A percentile compares a stretch with the other conserved stretches of the same genome.
Evolutionary conservation across 495 filamentous ascomycete species (phyloP).

Genomic region (Aspergillus haitiensis): DNA sequence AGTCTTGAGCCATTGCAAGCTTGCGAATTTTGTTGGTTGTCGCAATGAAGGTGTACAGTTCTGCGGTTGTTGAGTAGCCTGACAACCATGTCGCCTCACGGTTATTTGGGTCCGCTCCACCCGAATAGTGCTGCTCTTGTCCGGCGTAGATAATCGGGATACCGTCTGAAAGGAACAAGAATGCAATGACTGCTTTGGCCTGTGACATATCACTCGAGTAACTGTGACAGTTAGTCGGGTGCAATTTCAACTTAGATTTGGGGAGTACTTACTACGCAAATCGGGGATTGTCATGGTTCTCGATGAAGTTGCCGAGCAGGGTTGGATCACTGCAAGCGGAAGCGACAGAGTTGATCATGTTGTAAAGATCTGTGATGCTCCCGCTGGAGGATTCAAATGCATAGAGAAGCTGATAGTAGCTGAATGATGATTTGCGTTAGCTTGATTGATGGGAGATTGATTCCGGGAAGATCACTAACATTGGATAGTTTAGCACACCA

Average conservation of each 20-base stretch:
- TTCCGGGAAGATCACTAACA: constrained; percentile 23
- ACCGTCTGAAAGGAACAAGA: constrained; percentile 68
- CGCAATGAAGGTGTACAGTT: constrained; percentile 61
- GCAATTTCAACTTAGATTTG: too few species aligned
- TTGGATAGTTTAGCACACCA: constrained; percentile 67
- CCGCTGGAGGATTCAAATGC: constrained; percentile 62
- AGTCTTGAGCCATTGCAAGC: constrained; percentile 49
- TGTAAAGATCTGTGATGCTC: constrained; percentile 58
- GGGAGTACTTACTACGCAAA: constrained; percentile 54
- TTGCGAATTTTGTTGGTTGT: constrained; percentile 61
- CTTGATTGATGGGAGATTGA: neutral
- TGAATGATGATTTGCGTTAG: constrained; percentile 6
- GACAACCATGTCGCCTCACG: constrained; percentile 77
- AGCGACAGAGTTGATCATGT: constrained; percentile 58
- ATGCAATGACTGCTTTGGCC: constrained; percentile 68
- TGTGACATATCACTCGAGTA: constrained; percentile 51
- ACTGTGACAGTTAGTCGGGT: constrained; percentile 34
- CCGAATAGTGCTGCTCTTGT: constrained; percentile 73
- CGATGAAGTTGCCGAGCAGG: constrained; percentile 70
- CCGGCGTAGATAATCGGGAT: constrained; percentile 68
- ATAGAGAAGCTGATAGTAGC: constrained; percentile 57
- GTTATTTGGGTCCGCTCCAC: constrained; percentile 63
- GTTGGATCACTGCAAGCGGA: constrained; percentile 58
- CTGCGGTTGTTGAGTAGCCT: constrained; percentile 51
- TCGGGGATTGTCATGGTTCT: constrained; percentile 76